These are phyloP conservation scores for Coniophora puteana DNA, from an alignment of 1,284 basidiomycete genomes.

Conservation along the genomic window DNA sequence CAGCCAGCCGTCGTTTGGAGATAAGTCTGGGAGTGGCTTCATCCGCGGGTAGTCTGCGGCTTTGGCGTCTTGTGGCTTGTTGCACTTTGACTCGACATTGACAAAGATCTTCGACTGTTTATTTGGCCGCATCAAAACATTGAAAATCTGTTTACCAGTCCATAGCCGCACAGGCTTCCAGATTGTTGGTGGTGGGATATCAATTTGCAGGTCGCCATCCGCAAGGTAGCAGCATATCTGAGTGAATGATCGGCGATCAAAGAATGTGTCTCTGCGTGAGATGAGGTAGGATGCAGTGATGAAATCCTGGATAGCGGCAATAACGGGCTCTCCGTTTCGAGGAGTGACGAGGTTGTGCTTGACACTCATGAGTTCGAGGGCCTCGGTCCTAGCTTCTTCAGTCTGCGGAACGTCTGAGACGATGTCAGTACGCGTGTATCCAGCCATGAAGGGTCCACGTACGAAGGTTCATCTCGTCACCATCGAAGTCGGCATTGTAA, in stretches of 20 bases:
- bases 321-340: conserved; percentile 97
- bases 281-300: conserved; percentile 97
- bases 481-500: conserved; percentile 99
- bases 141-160: conserved; percentile 99
- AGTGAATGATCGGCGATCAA: conserved; percentile 92
- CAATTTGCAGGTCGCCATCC: conserved; percentile 90
- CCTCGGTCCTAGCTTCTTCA: conserved; percentile 97
- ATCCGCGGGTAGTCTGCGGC: conserved; percentile 57
- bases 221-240: conserved; percentile 96
- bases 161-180: conserved; percentile 92
- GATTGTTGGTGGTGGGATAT: conserved; percentile 93
- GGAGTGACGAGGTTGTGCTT: conserved; percentile 98
- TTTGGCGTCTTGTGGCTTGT: conserved; percentile 87
- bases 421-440: conserved; percentile 5
- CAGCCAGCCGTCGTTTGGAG: conserved; percentile 97
- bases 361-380: conserved; percentile 96
- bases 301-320: conserved; percentile 98
- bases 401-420: conserved; percentile 93
- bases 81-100: conserved; percentile 96
- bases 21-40: conserved; percentile 77
- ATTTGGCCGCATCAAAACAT: conserved; percentile 95
- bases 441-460: conserved; percentile 25
- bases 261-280: conserved; percentile 90
- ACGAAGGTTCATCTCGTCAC: conserved; percentile 99
- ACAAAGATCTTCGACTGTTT: conserved; percentile 80